Conservation (phyloP, 1,284 basidiomycete genomes). For the Mycocalia duriaeana region DNA sequence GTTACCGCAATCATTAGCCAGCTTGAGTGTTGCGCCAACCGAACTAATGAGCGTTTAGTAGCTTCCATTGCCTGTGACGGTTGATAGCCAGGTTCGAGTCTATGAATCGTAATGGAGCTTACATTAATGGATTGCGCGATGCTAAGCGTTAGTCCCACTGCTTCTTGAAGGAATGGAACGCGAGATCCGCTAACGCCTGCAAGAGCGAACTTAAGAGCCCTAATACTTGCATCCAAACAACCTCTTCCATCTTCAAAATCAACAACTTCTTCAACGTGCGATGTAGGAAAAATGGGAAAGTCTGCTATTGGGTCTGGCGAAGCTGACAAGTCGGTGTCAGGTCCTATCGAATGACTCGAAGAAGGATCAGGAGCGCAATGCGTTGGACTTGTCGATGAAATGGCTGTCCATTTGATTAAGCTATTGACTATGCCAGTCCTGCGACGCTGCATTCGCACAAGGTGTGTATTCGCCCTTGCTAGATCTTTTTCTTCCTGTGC, state of each 20-base stretch:
- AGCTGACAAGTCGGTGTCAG: not conserved
- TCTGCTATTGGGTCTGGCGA: not conserved
- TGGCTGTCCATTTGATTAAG: not conserved
- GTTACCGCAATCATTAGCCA: not conserved
- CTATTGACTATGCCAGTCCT: not conserved
- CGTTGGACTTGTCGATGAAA: not conserved
- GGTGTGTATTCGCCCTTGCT: not conserved
- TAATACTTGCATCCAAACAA: constrained; percentile 2
- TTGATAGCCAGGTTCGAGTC: not conserved
- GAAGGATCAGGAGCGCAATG: not conserved
- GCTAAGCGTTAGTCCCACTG: constrained; percentile 1
- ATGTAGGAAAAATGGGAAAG: not conserved
- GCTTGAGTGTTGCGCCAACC: not conserved
- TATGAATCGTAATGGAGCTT: not conserved
- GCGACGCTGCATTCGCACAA: not conserved
- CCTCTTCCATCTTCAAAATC: not conserved
- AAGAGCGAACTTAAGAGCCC: constrained; percentile 2
- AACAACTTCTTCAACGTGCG: not conserved
- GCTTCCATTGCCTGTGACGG: not conserved
- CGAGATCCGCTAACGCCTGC: constrained; percentile 1
- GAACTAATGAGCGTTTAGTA: not conserved
- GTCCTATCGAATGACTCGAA: not conserved
- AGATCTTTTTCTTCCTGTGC: not conserved
- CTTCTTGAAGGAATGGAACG: constrained; percentile 1
- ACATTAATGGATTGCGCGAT: constrained; percentile 4